Conservation (phyloP, 208 protist genomes). For the Herpetomonas samuelpessoai region DNA sequence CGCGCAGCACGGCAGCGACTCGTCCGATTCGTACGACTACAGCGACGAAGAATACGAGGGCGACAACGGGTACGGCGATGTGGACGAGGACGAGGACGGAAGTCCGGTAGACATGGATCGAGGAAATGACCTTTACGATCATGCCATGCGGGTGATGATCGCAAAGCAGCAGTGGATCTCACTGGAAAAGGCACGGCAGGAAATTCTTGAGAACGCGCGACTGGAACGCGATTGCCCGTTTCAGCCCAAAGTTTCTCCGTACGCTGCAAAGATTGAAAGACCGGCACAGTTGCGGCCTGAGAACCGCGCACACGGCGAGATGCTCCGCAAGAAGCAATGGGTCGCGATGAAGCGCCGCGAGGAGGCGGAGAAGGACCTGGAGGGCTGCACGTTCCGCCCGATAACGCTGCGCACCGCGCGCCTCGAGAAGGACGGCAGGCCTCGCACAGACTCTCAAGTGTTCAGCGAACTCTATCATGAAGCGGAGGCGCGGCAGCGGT, state of each 20-base stretch:
- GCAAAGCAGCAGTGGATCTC: slow-evolving; percentile 82
- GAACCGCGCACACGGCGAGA: slow-evolving; percentile 60
- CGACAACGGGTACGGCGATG: slow-evolving; percentile 4
- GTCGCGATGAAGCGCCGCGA: slow-evolving; percentile 49
- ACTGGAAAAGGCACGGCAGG: slow-evolving; percentile 65
- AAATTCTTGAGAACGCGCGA: slow-evolving; percentile 57
- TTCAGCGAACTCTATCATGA: slow-evolving; percentile 66
- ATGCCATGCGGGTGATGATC: slow-evolving; percentile 67
- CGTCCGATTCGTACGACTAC: slow-evolving; percentile 15
- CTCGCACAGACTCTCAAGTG: slow-evolving; percentile 19
- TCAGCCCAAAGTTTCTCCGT: slow-evolving; percentile 55
- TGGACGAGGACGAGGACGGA: slow-evolving; percentile 1
- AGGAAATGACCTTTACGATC: slow-evolving; percentile 53
- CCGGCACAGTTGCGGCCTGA: slow-evolving; percentile 64
- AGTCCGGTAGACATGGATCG: background rate
- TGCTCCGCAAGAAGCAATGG: slow-evolving; percentile 65
- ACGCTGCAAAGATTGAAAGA: slow-evolving; percentile 54
- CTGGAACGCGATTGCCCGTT: slow-evolving; percentile 73
- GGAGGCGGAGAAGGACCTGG: slow-evolving; percentile 54
- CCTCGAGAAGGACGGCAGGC: slow-evolving; percentile 7
- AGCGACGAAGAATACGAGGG: slow-evolving; percentile 3
- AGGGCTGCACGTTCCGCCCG: slow-evolving; percentile 81
- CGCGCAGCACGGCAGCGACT: background rate
- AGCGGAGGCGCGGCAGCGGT: slow-evolving; percentile 48
- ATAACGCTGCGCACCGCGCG: slow-evolving; percentile 53